Evolutionary conservation across 2,329 filamentous ascomycete genomes (phyloP).

Genomic region (Botrytis elliptica): DNA sequence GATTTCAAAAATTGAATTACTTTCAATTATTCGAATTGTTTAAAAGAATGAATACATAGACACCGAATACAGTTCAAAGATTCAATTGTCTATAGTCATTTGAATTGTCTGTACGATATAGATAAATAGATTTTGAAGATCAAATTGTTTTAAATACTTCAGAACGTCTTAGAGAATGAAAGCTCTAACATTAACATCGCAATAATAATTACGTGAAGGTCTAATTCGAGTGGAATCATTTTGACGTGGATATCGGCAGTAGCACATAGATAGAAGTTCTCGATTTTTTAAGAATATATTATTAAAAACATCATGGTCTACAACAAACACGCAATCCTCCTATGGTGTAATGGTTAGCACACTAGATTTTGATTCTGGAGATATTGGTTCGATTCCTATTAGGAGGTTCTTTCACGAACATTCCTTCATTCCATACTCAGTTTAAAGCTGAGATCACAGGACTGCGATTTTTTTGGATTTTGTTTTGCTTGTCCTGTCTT

Average conservation of each 20-base stretch:
- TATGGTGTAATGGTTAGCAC: slow-evolving; percentile 24
- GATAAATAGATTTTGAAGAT: not conserved
- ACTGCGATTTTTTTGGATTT: not conserved
- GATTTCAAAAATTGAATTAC: not conserved
- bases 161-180: not conserved
- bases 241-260: not conserved
- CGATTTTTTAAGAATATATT: too few species aligned
- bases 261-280: too few species aligned
- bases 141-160: not conserved
- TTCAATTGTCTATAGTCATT: not conserved
- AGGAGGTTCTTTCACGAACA: slow-evolving; percentile 13
- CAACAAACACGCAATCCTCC: slow-evolving; percentile 3
- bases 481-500: not conserved
- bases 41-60: too few species aligned
- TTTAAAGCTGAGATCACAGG: slow-evolving; percentile 13
- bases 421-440: slow-evolving; percentile 15
- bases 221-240: not conserved
- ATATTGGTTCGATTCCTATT: slow-evolving; percentile 25
- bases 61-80: not conserved
- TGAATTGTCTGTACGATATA: not conserved
- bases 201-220: not conserved
- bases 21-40: too few species aligned
- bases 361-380: slow-evolving; percentile 23
- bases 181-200: not conserved
- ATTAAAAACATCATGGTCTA: rapidly evolving